Base-by-base conservation (phyloP, 2,329 filamentous ascomycete genomes). In the Cladosporium velox region DNA sequence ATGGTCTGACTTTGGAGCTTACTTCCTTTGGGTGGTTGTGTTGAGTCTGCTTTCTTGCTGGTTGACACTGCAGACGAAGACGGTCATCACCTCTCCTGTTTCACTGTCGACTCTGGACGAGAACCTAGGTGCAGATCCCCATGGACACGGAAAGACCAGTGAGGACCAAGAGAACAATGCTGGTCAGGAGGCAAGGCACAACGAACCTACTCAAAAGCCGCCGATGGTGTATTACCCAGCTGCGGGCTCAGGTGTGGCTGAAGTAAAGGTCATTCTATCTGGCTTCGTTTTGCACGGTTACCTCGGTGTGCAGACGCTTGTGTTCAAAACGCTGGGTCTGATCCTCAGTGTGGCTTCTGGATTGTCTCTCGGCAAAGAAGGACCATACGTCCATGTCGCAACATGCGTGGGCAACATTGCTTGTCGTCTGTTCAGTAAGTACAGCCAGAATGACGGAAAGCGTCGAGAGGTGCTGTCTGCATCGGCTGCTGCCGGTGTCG, bases 231-330 rank as follows among this genome's bases (percentile, higher is more conserved):
- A 97, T 79, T 99, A 97, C 77, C 93, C 95, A 8, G 95, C 94
- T 66, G 94, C 94, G 51, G 95, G 95, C 59, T 97, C 93, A 79
- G 95, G 95, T 72, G 95, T 99, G 14, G 95, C 95, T 7, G 95
- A 99, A 80, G 94, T 98, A 65, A 93, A 95, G 70, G 95, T 98
- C 67, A 98, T 98, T 66, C 86, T 98, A n/a, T 97, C 93, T 73
- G 95, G 95, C 6, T 99, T 98, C 74, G 94, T 99, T 65, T 83
- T 99, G 65, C 95, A 98, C 82, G 94, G 95, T 1, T 98, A 98
- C 76, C 85, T 99, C 8, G 95, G 95, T 72, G 78, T 96, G 47
- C 91, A 90, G 75, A 98, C 95, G 0, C 84, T 99, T 34, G 78
- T 94, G 5, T 86, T 96, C 79, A 99, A 99, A 77, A 91, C 91